Base-by-base conservation (phyloP, 1,284 basidiomycete genomes). In the Coniophora puteana region DNA sequence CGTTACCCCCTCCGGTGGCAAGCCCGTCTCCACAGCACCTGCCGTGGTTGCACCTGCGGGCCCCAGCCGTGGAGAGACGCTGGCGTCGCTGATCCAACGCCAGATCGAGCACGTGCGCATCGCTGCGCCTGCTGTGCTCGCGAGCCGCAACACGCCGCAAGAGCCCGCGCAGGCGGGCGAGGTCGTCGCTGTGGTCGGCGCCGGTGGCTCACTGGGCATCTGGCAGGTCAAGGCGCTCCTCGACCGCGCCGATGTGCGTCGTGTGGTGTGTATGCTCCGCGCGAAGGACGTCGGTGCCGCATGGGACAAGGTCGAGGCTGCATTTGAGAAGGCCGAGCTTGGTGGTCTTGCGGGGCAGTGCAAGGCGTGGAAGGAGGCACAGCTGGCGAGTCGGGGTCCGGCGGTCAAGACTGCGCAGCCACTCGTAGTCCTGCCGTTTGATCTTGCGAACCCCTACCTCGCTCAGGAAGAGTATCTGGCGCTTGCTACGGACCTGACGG, bases 201-300 rank as follows among this genome's bases (percentile, higher is more conserved):
- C 47, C 8, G 41, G 44, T 12, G 47, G 47, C 5, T 48, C 47
- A 7, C 40, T 48, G 12, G 47, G 47, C 14, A 43, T 46, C 11
- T 48, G 47, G 47, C 47, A 48, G 33, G 40, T 48, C 14, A 43
- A 43, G 25, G 31, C 30, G 13, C 27, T 48, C 12, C 36, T 48
- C 12, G 40, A 48, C 24, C 31, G 20, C 5, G 22, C 40, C 4
- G 40, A 46, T 34, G 47, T 48, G n/a, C 34, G 14, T 13, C 36
- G 41, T 27, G 40, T 48, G 8, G 47, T 48, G 12, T 48, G 47
- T 28, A 20, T 48, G 2, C 36, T 38, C n/a, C 44, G 47, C 12
- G 47, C 44, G 8, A 29, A 29, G 18, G 36, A 38, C 22, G 37
- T 35, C 12, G 33, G 20, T 8, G 20, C 37, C 24, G 38, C 46